These are phyloP conservation scores for Lepidium sativum DNA, from an alignment of 345 rosid species.

Conservation along the genomic window DNA sequence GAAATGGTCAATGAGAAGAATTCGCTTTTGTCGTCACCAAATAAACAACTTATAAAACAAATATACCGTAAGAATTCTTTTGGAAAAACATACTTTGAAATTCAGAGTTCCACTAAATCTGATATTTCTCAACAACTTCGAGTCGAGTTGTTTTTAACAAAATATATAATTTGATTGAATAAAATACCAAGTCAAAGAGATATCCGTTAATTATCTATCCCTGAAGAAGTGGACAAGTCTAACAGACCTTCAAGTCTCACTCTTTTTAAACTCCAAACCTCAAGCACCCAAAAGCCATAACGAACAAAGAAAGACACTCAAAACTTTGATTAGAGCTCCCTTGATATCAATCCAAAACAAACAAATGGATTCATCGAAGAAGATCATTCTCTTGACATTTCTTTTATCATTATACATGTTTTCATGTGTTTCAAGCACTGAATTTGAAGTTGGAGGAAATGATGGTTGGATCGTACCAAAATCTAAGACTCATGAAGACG, in stretches of 20 bases:
- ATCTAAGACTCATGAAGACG: conserved; percentile 28
- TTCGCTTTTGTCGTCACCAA: background rate
- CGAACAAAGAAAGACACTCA: background rate
- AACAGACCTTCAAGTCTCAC: conserved; percentile 13
- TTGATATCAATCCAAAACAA: conserved; percentile 19
- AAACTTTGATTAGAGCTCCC: conserved; percentile 1
- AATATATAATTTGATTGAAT: background rate
- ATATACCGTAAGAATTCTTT: background rate
- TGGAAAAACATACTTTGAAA: background rate
- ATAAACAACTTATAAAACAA: background rate
- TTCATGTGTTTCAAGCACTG: conserved; percentile 24
- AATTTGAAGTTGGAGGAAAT: conserved; percentile 55
- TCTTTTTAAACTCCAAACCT: conserved; percentile 25
- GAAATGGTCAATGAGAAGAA: background rate
- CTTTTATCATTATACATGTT: conserved; percentile 6
- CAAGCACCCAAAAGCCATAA: background rate
- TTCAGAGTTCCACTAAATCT: conserved; percentile 5
- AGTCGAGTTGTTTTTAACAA: conserved; percentile 11
- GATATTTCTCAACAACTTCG: conserved; percentile 14
- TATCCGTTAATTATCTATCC: conserved; percentile 7
- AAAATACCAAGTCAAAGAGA: conserved; percentile 15
- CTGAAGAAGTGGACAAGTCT: conserved; percentile 22
- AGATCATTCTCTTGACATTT: background rate
- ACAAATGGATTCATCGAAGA: conserved; percentile 17
- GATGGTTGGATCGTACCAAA: conserved; percentile 67